Evolutionary conservation across 2,329 filamentous ascomycete species (phyloP).

Genomic region (Aspergillus intermedius): DNA sequence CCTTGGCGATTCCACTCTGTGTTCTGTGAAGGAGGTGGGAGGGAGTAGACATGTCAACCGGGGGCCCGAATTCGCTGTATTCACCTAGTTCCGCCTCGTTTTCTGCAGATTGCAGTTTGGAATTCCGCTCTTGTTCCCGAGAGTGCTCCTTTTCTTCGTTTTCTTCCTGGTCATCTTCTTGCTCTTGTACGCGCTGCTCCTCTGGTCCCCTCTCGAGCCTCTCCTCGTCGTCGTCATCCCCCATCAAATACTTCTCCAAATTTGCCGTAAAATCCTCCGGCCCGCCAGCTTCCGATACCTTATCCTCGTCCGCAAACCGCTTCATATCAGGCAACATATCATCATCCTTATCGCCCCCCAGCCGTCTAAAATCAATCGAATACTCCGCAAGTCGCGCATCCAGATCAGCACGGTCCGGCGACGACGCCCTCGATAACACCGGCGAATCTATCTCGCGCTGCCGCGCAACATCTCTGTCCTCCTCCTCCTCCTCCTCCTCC

Average conservation of each 20-base stretch:
- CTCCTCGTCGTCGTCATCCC: constrained; percentile 15
- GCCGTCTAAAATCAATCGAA: constrained; percentile 33
- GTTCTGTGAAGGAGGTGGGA: constrained; percentile 32
- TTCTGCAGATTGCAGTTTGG: constrained; percentile 20
- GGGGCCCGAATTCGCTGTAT: constrained; percentile 38
- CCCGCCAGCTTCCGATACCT: constrained; percentile 33
- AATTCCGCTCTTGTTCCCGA: constrained; percentile 10
- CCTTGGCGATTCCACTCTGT: constrained; percentile 16
- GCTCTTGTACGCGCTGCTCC: constrained; percentile 4
- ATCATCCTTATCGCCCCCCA: constrained; percentile 21
- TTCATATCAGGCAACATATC: constrained; percentile 20
- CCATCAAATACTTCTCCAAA: constrained; percentile 34
- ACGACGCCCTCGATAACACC: constrained; percentile 13
- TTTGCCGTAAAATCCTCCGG: constrained; percentile 40
- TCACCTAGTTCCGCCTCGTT: constrained; percentile 29
- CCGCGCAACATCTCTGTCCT: constrained; percentile 4
- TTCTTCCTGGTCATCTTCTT: constrained; percentile 5
- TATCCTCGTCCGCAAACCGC: constrained; percentile 19
- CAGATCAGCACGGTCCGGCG: constrained; percentile 25
- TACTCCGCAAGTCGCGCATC: constrained; percentile 37
- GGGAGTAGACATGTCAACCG: constrained; percentile 39
- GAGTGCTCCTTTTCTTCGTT: constrained; percentile 2
- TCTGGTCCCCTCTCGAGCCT: constrained; percentile 3
- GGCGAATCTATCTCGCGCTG: constrained; percentile 7
- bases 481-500: neutral